Percentiles rank a stretch among this genome's conserved stretches.
phyloP scores from a whole-genome alignment of 176 grass and related monocot species.

The Echinochloa phyllopogon region DNA sequence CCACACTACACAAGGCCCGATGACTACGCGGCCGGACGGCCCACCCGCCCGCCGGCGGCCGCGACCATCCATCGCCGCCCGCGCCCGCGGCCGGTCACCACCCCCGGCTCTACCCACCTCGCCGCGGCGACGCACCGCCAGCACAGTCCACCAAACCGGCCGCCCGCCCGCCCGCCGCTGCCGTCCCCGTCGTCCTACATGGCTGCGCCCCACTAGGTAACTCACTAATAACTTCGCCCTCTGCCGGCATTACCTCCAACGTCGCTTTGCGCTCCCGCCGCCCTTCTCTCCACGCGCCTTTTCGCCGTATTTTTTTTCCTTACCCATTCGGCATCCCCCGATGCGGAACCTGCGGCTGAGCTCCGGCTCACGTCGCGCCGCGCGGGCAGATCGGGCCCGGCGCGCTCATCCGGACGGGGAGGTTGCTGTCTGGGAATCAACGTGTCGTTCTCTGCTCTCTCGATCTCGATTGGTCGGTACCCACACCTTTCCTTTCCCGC shows the following conservation, averaged over 20 bases:
- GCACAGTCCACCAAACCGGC: background rate
- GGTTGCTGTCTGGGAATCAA: slow-evolving; percentile 53
- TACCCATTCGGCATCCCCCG: slow-evolving; percentile 34
- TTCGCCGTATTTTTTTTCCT: background rate
- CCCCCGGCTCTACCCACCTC: background rate
- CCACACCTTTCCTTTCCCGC: slow-evolving; percentile 34
- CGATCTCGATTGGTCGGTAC: slow-evolving; percentile 19
- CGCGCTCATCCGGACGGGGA: slow-evolving; percentile 41
- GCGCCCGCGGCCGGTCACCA: too few species aligned
- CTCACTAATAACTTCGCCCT: background rate
- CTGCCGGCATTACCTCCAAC: background rate
- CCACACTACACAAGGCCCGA: background rate
- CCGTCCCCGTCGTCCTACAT: background rate
- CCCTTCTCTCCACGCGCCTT: background rate
- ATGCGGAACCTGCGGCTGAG: slow-evolving; percentile 41
- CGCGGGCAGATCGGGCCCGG: slow-evolving; percentile 33
- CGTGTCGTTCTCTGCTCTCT: slow-evolving; percentile 43
- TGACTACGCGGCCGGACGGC: background rate
- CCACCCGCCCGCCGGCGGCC: background rate
- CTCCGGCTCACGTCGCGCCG: slow-evolving; percentile 36
- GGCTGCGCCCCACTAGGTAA: slow-evolving; percentile 30
- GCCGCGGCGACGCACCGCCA: background rate
- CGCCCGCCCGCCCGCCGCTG: background rate
- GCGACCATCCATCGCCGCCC: background rate
- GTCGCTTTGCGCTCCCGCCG: slow-evolving; percentile 16